A percentile compares a stretch with the other conserved stretches of the same genome.
phyloP scores from a whole-genome alignment of 192 early-diverging fungal genomes.

The Backusella liffmaniae region DNA sequence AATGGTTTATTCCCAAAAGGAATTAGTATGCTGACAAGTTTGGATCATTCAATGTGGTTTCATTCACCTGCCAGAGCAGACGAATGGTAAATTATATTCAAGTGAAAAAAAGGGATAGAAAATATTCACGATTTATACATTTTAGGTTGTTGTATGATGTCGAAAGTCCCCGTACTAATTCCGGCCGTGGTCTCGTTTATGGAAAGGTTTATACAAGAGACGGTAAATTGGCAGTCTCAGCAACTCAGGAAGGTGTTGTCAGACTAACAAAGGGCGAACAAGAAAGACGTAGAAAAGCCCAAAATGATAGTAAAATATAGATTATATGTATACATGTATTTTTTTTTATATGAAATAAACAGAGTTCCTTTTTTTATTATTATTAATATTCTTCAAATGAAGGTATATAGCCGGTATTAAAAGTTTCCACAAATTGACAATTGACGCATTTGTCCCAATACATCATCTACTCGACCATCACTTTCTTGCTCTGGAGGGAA shows the following conservation, averaged over 20 bases:
- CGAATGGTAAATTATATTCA: slow-evolving; percentile 63
- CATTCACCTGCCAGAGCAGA: slow-evolving; percentile 81
- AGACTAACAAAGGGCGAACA: slow-evolving; percentile 40
- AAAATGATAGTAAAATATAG: slow-evolving; percentile 7
- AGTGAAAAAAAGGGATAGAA: background rate
- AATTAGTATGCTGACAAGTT: slow-evolving; percentile 59
- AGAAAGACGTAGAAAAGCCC: background rate
- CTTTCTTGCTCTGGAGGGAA: slow-evolving; percentile 60
- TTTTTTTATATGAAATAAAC: background rate
- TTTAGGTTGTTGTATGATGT: slow-evolving; percentile 73
- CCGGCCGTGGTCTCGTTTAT: slow-evolving; percentile 73
- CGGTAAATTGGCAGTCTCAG: slow-evolving; percentile 76
- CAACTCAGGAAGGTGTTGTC: slow-evolving; percentile 85
- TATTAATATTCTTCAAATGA: too few species aligned
- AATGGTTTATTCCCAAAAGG: slow-evolving; percentile 10
- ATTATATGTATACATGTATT: background rate
- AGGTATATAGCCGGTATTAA: slow-evolving; percentile 14
- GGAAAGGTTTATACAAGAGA: slow-evolving; percentile 77
- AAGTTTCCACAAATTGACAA: slow-evolving; percentile 85
- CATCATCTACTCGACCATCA: slow-evolving; percentile 76
- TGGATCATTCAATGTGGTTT: slow-evolving; percentile 86
- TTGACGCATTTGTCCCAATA: slow-evolving; percentile 87
- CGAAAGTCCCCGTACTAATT: slow-evolving; percentile 64
- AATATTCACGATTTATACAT: too few species aligned
- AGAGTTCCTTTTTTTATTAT: background rate